These are phyloP conservation scores for Nicotiana noctiflora DNA, from an alignment of 257 asterid species.

Conservation along the genomic window DNA sequence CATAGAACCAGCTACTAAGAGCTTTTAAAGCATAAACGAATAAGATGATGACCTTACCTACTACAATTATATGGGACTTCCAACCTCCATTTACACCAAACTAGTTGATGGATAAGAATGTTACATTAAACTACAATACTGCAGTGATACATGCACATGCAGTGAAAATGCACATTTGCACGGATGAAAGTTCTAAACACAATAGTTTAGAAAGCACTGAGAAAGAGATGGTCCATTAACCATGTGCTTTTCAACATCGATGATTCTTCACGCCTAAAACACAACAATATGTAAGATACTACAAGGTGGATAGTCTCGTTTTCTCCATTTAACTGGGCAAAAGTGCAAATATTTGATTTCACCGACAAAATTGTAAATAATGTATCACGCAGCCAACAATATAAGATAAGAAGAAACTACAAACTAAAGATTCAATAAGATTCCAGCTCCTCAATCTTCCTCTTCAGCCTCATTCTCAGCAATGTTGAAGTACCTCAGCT, in stretches of 20 bases:
- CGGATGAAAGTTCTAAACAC: background rate
- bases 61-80: background rate
- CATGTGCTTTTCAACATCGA: background rate
- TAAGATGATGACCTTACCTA: background rate
- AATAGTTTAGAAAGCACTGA: background rate
- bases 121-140: background rate
- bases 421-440: background rate
- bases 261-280: background rate
- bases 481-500: conserved; percentile 47
- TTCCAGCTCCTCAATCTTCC: conserved; percentile 22
- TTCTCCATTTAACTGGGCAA: background rate
- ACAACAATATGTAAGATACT: background rate
- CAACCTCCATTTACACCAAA: background rate
- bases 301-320: background rate
- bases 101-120: background rate
- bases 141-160: background rate
- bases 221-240: too few relatives aligned
- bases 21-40: background rate
- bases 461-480: conserved; percentile 49
- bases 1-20: background rate
- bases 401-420: background rate
- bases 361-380: background rate
- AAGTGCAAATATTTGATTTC: background rate
- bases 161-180: background rate
- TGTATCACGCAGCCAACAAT: background rate